Percentiles rank a stretch among this genome's conserved stretches.
These are phyloP conservation scores for Apophysomyces sp. DNA, from an alignment of 371 early-diverging fungal genomes.

Conservation along the genomic window DNA sequence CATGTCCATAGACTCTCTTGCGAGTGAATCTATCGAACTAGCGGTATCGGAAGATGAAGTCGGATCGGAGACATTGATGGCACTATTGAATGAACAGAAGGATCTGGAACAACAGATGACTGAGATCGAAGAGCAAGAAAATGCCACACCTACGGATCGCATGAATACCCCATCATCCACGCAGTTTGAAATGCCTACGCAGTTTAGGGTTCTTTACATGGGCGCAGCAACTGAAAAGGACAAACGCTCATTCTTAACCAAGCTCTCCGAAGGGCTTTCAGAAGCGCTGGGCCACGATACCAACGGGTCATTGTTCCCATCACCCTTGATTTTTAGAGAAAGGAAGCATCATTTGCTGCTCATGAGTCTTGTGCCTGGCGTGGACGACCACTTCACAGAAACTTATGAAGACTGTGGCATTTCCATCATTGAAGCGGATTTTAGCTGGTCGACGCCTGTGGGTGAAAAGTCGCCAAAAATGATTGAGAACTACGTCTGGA, in stretches of 20 bases:
- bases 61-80: conserved; percentile 20
- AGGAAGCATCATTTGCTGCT: conserved; percentile 32
- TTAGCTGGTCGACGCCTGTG: conserved; percentile 31
- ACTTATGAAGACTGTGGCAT: conserved; percentile 44
- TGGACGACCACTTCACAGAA: conserved; percentile 15
- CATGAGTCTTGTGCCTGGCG: conserved; percentile 17
- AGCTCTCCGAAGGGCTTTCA: conserved; percentile 33
- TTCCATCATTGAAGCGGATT: conserved; percentile 50
- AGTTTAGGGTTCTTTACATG: conserved; percentile 40
- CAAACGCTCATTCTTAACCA: conserved; percentile 31
- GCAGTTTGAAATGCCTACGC: conserved; percentile 23
- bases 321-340: conserved; percentile 25
- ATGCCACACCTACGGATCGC: not conserved
- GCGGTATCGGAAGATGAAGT: not conserved
- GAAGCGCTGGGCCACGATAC: conserved; percentile 11
- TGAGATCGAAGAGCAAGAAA: conserved; percentile 22
- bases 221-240: conserved; percentile 31
- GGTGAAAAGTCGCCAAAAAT: conserved; percentile 13
- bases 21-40: conserved; percentile 4
- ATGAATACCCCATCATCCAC: not conserved
- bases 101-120: conserved; percentile 26
- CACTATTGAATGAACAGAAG: conserved; percentile 8
- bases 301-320: conserved; percentile 8
- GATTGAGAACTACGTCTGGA: conserved; percentile 27
- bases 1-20: conserved; percentile 1